These are phyloP conservation scores for Nitzschia putrida DNA, from an alignment of 108 stramenopile genomes.

Conservation along the genomic window DNA sequence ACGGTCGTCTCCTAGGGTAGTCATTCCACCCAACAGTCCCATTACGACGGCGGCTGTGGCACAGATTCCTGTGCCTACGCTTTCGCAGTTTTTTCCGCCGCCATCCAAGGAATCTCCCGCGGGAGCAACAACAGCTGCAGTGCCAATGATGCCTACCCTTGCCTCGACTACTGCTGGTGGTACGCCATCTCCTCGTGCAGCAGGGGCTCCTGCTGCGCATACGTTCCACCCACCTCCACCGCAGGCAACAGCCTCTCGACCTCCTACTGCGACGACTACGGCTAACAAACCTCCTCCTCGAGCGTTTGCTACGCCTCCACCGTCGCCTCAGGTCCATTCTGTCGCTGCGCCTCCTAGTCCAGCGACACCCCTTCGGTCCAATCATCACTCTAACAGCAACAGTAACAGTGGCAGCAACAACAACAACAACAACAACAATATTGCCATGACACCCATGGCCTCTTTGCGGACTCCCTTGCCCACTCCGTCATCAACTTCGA, in stretches of 20 bases:
- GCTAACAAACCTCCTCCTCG: background rate
- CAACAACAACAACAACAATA: background rate
- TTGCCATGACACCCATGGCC: too few species aligned
- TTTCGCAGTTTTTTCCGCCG: background rate
- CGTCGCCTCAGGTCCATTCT: constrained; percentile 11
- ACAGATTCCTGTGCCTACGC: constrained; percentile 2
- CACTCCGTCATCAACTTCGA: background rate
- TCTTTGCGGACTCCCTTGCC: background rate
- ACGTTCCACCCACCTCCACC: background rate
- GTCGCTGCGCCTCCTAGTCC: background rate
- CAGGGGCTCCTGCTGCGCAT: background rate
- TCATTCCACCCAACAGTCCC: constrained; percentile 5
- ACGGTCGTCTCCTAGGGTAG: constrained; percentile 8
- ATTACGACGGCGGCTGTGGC: constrained; percentile 9
- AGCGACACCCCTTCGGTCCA: constrained; percentile 16
- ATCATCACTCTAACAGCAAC: background rate
- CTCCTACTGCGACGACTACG: background rate
- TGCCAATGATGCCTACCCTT: background rate
- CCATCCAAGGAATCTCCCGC: background rate
- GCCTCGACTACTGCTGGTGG: background rate
- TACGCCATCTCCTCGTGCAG: background rate
- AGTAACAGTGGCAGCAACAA: background rate
- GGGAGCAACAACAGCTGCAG: background rate
- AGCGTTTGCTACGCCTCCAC: constrained; percentile 25
- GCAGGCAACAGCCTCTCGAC: background rate